Conservation (phyloP, 73 alveolate genomes). For the Effrenium voratum region DNA sequence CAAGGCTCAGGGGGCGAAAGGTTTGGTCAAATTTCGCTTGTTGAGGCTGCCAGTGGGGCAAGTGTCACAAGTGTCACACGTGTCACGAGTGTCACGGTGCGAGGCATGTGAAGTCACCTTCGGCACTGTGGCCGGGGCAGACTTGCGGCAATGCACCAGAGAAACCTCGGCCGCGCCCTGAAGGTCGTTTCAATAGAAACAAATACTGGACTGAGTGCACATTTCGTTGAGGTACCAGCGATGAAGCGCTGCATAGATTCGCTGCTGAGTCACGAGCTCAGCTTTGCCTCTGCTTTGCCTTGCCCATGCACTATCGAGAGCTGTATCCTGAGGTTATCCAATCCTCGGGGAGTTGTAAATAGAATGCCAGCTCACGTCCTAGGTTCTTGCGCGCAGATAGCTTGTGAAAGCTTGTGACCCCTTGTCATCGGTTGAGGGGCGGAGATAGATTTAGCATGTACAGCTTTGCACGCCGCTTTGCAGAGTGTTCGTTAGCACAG, state of each 20-base stretch:
- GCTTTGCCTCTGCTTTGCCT: background rate
- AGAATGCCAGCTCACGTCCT: no score
- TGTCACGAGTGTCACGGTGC: no score
- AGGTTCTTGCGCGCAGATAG: no score
- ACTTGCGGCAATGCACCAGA: constrained; percentile 56
- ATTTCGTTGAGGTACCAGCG: background rate
- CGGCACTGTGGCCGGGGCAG: constrained; percentile 72
- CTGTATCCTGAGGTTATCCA: no score
- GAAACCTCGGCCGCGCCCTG: constrained; percentile 30
- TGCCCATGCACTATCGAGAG: no score
- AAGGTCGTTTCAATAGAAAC: background rate
- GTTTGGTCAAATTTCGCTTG: background rate
- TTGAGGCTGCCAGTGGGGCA: background rate
- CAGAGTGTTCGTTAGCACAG: constrained; percentile 57
- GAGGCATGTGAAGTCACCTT: constrained; percentile 58
- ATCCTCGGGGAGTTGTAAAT: no score
- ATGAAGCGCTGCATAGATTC: constrained; percentile 67
- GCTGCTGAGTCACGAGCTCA: constrained; percentile 31
- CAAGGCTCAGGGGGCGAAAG: constrained; percentile 4
- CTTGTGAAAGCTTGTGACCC: no score
- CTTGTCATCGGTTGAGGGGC: no score
- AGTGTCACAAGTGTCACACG: background rate
- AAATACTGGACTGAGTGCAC: background rate
- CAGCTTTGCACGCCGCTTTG: background rate
- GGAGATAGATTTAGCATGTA: no score